Base-by-base conservation (phyloP, 2,329 filamentous ascomycete species). In the Plenodomus tracheiphilus region DNA sequence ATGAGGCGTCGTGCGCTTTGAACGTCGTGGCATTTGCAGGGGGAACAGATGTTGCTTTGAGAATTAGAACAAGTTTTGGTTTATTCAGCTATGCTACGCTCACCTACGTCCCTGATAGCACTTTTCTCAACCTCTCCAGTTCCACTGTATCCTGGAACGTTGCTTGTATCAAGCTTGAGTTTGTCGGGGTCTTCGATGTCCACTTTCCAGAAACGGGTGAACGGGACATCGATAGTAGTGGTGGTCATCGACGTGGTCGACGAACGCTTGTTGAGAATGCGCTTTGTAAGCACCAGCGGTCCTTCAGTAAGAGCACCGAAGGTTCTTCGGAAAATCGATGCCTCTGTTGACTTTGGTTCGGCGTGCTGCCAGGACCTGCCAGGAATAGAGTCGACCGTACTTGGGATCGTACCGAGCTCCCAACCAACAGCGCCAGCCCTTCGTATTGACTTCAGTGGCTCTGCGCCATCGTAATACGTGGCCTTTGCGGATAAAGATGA, bases 271-370 rank as follows among this genome's bases (percentile, higher is more conserved):
- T 32, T 11, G 6, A 6, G 15, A 7, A 32, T 32, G 13, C 28
- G 28, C 21, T 51, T 55, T 46, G 53, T 62, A 18, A 72, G 42
- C 8, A 54, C 64, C 46, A 73, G 51, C 2, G 85, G 86, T 15
- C 79, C 72, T 42, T 82, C 79, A 0, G 86, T 85, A 16, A 87
- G 72, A 9, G 81, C 84, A 18, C 86, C 86, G 63, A 90, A 89
- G 47, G 80, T 76, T 20, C 70, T 47, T 49, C 54, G 46, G 41
- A 61, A 62, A 1, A 62, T 55, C 30, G 53, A 62, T 38, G 61
- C 43, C 2, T 58, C 48, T 13, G 54, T 50, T 15, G 51, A 43
- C 1, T 43, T 34, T 5, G 51, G 20, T 8, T 44, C 35, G 6
- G 44, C 25, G 17, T 58, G 47, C 39, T 68, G 62, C 54, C 58